Conservation (phyloP, 2,329 filamentous ascomycete genomes). For the Fusarium tuaranense region DNA sequence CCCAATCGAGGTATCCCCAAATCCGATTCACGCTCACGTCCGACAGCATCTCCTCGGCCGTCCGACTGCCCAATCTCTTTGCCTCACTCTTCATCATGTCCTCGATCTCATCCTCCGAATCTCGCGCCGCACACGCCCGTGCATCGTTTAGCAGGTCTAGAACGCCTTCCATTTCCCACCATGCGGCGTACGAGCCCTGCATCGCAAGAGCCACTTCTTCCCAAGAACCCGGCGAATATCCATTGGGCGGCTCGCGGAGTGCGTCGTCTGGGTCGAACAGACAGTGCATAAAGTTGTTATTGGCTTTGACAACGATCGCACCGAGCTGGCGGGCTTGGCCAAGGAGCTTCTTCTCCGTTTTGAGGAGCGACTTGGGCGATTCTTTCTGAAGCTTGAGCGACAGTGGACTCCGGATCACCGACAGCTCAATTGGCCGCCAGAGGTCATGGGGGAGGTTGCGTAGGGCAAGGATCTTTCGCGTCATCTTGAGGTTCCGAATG, state of each 20-base stretch:
- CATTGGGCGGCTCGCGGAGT: no score
- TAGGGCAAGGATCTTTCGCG: constrained; percentile 4
- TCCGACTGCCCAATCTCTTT: not conserved
- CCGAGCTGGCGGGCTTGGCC: not conserved
- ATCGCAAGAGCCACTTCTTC: constrained; percentile 3
- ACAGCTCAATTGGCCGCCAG: not conserved
- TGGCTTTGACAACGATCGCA: not conserved
- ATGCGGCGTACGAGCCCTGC: constrained; percentile 7
- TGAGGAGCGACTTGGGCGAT: not conserved
- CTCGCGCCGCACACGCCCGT: not conserved
- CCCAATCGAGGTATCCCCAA: constrained; percentile 7
- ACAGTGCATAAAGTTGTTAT: not conserved
- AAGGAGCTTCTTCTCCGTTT: constrained; percentile 1
- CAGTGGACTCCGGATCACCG: constrained; percentile 11
- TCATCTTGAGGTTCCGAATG: constrained; percentile 10
- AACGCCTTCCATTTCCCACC: constrained; percentile 9
- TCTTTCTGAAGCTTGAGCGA: constrained; percentile 1
- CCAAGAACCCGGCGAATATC: not conserved
- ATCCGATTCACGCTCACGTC: constrained; percentile 7
- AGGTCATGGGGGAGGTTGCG: constrained; percentile 3
- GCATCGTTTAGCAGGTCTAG: not conserved
- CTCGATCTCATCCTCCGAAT: not conserved
- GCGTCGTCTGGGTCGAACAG: constrained; percentile 6
- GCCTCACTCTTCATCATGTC: not conserved
- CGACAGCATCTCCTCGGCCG: not conserved